phyloP scores from a whole-genome alignment of 2,329 filamentous ascomycete species.

The Tolypocladium album region DNA sequence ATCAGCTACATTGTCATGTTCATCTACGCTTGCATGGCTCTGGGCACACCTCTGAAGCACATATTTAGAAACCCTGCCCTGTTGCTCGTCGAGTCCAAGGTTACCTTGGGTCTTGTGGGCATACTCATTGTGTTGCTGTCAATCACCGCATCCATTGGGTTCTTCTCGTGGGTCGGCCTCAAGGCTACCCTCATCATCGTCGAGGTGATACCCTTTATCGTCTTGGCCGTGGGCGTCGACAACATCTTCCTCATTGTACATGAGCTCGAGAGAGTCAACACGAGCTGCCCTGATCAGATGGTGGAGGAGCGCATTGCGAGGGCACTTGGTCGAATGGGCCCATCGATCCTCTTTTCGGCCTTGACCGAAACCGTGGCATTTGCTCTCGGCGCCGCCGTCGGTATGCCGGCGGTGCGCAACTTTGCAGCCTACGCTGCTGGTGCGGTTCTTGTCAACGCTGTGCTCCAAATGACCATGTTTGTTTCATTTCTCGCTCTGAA shows the following conservation, averaged over 20 bases:
- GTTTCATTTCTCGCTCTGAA: slow-evolving; percentile 85
- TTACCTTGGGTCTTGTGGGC: slow-evolving; percentile 85
- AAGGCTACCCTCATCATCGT: slow-evolving; percentile 97
- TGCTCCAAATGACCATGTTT: slow-evolving; percentile 97
- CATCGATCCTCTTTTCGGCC: slow-evolving; percentile 92
- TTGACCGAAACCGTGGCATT: slow-evolving; percentile 91
- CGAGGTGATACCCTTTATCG: slow-evolving; percentile 95
- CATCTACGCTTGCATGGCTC: slow-evolving; percentile 83
- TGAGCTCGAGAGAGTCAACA: slow-evolving; percentile 91
- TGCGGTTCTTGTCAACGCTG: slow-evolving; percentile 90
- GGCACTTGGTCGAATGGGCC: slow-evolving; percentile 90
- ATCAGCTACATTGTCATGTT: slow-evolving; percentile 99
- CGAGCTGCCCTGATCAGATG: slow-evolving; percentile 79
- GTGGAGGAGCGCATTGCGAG: slow-evolving; percentile 79
- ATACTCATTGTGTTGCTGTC: slow-evolving; percentile 97
- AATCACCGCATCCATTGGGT: slow-evolving; percentile 84
- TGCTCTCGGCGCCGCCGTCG: slow-evolving; percentile 82
- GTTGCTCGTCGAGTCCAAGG: slow-evolving; percentile 89
- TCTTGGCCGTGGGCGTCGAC: slow-evolving; percentile 92
- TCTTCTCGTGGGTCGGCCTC: slow-evolving; percentile 85
- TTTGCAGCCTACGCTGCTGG: slow-evolving; percentile 95
- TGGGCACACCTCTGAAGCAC: slow-evolving; percentile 75
- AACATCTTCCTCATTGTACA: slow-evolving; percentile 99
- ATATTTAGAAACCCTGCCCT: slow-evolving; percentile 73
- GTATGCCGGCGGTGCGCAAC: slow-evolving; percentile 96